phyloP scores from a whole-genome alignment of 176 grass and related monocot genomes.

The Microstegium vimineum region DNA sequence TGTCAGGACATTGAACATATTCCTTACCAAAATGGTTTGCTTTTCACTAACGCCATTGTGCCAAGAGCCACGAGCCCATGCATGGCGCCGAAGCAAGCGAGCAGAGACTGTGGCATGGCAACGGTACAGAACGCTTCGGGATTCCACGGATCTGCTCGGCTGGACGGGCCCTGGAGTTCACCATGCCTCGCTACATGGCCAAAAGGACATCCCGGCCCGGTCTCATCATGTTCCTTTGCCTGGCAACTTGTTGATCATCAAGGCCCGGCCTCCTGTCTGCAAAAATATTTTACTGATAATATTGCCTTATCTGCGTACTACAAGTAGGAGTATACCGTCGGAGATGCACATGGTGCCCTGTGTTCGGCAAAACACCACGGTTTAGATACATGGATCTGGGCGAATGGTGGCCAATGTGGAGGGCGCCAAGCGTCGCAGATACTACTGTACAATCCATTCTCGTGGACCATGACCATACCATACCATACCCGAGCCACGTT shows the following conservation, averaged over 20 bases:
- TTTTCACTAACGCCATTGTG: background rate
- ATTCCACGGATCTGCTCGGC: background rate
- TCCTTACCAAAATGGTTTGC: background rate
- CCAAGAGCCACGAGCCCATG: background rate
- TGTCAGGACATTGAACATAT: conserved; percentile 26
- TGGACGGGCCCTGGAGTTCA: background rate
- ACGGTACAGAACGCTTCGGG: background rate
- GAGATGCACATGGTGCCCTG: background rate
- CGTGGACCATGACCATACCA: background rate
- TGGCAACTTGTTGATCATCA: background rate
- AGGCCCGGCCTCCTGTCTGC: background rate
- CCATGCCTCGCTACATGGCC: conserved; percentile 5
- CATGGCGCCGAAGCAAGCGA: background rate
- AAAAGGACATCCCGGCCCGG: background rate
- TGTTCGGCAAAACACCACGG: background rate
- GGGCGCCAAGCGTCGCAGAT: background rate
- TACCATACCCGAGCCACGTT: conserved; percentile 16
- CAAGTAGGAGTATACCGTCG: background rate
- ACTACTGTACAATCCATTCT: background rate
- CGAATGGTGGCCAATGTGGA: background rate
- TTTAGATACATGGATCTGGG: background rate
- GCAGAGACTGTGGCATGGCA: background rate
- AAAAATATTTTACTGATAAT: background rate
- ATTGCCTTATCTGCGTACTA: background rate
- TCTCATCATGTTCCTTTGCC: conserved; percentile 27